Evolutionary conservation across 345 rosid genomes (phyloP).

Genomic region (Hirschfeldia incana): DNA sequence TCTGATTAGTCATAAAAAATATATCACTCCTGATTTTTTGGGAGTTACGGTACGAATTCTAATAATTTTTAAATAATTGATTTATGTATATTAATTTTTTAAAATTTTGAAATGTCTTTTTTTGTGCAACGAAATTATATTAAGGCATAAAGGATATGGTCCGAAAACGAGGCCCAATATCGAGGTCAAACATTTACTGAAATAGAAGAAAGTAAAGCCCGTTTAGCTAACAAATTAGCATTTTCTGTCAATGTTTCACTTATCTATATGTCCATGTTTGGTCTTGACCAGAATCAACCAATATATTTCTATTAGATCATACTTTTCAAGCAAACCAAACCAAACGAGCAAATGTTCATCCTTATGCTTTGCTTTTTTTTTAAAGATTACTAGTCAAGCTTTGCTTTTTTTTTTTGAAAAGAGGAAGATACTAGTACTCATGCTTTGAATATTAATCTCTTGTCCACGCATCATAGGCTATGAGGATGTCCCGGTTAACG

Average conservation of each 20-base stretch:
- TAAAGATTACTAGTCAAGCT: background rate
- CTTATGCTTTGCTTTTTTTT: background rate
- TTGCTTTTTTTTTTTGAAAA: background rate
- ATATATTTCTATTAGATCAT: background rate
- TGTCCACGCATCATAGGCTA: slow-evolving; percentile 38
- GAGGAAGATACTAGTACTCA: background rate
- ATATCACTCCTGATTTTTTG: too few relatives aligned
- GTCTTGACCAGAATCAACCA: background rate
- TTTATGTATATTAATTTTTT: too few relatives aligned
- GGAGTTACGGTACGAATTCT: too few relatives aligned
- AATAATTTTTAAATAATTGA: too few relatives aligned
- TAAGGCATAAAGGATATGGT: too few relatives aligned
- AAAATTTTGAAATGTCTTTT: too few relatives aligned
- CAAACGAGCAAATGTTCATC: background rate
- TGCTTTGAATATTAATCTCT: background rate
- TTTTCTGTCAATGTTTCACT: background rate
- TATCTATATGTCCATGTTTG: background rate
- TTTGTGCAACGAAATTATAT: too few relatives aligned
- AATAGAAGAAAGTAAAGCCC: too few relatives aligned
- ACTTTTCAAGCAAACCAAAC: background rate
- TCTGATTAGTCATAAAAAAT: background rate
- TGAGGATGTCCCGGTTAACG: slow-evolving; percentile 50
- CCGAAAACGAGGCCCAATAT: too few relatives aligned
- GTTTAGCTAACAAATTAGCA: too few relatives aligned
- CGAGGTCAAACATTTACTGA: too few relatives aligned